Percentiles rank a stretch among this genome's conserved stretches.
These are phyloP conservation scores for Prunus kanzakura DNA, from an alignment of 306 rosid species.

Conservation along the genomic window DNA sequence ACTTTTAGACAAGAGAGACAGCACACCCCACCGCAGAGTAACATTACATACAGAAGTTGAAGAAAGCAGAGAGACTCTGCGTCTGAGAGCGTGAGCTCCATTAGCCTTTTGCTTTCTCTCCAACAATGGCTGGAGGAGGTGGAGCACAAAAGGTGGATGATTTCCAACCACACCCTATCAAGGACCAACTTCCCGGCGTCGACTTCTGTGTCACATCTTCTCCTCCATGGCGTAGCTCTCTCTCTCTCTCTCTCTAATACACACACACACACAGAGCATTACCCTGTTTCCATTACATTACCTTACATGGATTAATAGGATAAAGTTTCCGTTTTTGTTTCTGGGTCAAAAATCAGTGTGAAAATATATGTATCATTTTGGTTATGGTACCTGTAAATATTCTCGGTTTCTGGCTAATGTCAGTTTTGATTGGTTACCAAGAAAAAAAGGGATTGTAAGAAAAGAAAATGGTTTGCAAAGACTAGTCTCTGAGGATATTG, in stretches of 20 bases:
- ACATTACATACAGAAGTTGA: neutral
- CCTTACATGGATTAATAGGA: neutral
- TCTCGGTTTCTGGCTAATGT: neutral
- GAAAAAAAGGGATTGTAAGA: neutral
- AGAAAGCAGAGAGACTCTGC: neutral
- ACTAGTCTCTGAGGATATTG: neutral
- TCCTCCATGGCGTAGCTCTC: constrained; percentile 69
- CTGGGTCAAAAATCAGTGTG: neutral
- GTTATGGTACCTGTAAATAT: neutral
- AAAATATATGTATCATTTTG: no score
- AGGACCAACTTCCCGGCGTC: constrained; percentile 82
- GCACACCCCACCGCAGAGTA: neutral
- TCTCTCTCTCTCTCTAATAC: neutral
- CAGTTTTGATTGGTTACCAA: constrained; percentile 4
- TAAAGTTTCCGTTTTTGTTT: neutral
- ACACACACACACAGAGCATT: neutral
- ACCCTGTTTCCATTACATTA: neutral
- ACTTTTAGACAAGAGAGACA: neutral
- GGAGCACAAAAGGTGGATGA: constrained; percentile 48
- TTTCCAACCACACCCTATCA: constrained; percentile 67
- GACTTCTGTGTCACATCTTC: constrained; percentile 69
- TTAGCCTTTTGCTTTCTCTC: neutral
- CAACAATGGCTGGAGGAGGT: constrained; percentile 27
- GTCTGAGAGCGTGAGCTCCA: neutral
- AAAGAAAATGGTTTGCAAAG: neutral